These are phyloP conservation scores for Saprolegnia diclina DNA, from an alignment of 352 stramenopile species.

Conservation along the genomic window DNA sequence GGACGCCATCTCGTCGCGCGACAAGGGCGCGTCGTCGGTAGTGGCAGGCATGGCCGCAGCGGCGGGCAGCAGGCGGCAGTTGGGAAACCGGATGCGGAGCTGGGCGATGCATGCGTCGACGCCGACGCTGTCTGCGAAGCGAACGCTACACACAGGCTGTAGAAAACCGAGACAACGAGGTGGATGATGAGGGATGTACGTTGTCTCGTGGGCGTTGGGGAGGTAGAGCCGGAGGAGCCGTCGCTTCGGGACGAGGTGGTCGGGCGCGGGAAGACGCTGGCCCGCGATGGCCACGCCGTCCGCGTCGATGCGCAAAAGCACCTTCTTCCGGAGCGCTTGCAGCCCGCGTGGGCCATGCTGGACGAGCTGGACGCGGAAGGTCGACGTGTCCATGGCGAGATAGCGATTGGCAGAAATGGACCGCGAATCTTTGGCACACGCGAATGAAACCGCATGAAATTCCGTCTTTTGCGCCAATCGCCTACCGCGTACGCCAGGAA, in stretches of 20 bases:
- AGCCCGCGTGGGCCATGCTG: slow-evolving; percentile 15
- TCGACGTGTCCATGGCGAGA: too few relatives aligned
- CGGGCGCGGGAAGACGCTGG: neutral
- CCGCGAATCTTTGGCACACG: neutral
- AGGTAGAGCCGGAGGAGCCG: slow-evolving; percentile 32
- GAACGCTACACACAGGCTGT: neutral
- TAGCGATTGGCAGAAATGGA: neutral
- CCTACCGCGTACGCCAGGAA: neutral
- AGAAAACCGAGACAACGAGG: neutral
- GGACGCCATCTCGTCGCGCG: slow-evolving; percentile 31
- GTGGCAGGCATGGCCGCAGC: neutral
- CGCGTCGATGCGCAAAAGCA: slow-evolving; percentile 31
- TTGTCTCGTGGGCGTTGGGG: neutral
- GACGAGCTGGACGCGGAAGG: too few relatives aligned
- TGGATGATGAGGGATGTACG: neutral
- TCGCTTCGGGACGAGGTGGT: slow-evolving; percentile 30
- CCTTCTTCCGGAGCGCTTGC: slow-evolving; percentile 34
- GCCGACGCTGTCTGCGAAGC: slow-evolving; percentile 23
- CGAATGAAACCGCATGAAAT: too few relatives aligned
- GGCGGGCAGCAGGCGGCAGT: neutral
- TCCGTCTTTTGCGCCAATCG: neutral
- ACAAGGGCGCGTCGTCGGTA: neutral
- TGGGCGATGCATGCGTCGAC: slow-evolving; percentile 32
- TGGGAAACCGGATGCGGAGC: neutral
- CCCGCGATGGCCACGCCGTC: slow-evolving; percentile 30